phyloP scores from a whole-genome alignment of 257 asterid species.

The Linaria vulgaris region DNA sequence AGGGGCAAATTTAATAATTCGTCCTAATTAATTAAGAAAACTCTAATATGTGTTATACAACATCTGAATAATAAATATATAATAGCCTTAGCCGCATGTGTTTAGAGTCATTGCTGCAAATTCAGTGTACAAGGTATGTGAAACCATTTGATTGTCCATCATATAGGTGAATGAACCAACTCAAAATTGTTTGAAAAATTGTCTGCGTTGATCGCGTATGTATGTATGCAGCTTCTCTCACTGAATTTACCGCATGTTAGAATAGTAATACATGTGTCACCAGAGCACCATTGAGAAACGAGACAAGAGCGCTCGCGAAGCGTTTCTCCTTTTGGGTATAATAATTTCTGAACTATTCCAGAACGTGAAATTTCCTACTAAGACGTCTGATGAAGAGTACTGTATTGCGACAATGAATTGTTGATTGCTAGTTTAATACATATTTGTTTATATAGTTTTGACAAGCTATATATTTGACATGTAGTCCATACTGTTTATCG shows the following conservation, averaged over 20 bases:
- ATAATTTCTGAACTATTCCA: constrained; percentile 33
- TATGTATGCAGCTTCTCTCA: constrained; percentile 41
- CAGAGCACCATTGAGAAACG: constrained; percentile 27
- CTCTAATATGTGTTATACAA: too few relatives aligned
- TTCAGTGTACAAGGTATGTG: constrained; percentile 37
- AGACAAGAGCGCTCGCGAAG: constrained; percentile 29
- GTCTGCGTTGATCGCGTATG: constrained; percentile 32
- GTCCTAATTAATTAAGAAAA: too few relatives aligned
- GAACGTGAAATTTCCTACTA: too few relatives aligned
- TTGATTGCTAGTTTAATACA: too few relatives aligned
- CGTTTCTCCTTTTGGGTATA: constrained; percentile 33
- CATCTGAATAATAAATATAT: too few relatives aligned
- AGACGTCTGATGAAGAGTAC: too few relatives aligned
- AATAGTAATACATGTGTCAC: constrained; percentile 24
- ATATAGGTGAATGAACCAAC: not conserved
- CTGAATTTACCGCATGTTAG: constrained; percentile 31
- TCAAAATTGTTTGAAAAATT: constrained; percentile 26
- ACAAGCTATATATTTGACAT: too few relatives aligned
- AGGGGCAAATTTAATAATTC: too few relatives aligned
- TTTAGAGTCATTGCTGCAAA: constrained; percentile 28
- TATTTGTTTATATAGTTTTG: too few relatives aligned
- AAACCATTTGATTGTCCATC: constrained; percentile 14
- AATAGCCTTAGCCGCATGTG: too few relatives aligned
- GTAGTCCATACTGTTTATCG: too few relatives aligned
- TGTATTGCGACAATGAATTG: too few relatives aligned